Evolutionary conservation across 2,329 filamentous ascomycete genomes (phyloP).

Genomic region (Alternaria triticimaculans): DNA sequence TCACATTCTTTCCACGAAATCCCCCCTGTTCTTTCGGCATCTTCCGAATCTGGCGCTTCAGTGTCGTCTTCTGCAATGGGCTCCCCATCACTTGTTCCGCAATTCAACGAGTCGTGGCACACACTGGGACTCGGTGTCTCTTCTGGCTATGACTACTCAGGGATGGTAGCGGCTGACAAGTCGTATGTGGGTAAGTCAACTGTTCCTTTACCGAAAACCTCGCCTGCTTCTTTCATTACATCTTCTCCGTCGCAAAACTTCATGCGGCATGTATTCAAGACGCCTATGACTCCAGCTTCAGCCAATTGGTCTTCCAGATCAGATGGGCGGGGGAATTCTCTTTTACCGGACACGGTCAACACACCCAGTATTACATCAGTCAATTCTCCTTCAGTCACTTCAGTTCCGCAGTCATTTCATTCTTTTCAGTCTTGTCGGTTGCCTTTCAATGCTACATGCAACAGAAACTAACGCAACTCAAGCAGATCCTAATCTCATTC

Average conservation of each 20-base stretch:
- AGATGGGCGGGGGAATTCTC: slow-evolving; percentile 31
- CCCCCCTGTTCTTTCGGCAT: slow-evolving; percentile 55
- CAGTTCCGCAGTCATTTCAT: slow-evolving; percentile 13
- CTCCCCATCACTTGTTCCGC: slow-evolving; percentile 64
- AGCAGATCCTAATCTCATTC: slow-evolving; percentile 65
- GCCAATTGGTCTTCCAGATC: slow-evolving; percentile 43
- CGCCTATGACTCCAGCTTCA: slow-evolving; percentile 47
- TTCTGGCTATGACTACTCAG: slow-evolving; percentile 63
- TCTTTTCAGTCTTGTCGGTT: slow-evolving; percentile 50
- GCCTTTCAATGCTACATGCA: slow-evolving; percentile 20
- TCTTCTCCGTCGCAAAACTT: slow-evolving; percentile 21
- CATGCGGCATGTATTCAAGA: slow-evolving; percentile 38
- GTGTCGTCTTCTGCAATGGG: slow-evolving; percentile 59
- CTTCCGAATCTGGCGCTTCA: slow-evolving; percentile 60
- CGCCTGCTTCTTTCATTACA: slow-evolving; percentile 24
- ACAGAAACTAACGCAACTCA: slow-evolving; percentile 19
- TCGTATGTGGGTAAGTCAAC: slow-evolving; percentile 58
- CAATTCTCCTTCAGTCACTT: slow-evolving; percentile 2
- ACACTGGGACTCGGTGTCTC: slow-evolving; percentile 66
- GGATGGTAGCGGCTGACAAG: slow-evolving; percentile 56
- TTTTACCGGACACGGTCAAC: slow-evolving; percentile 37
- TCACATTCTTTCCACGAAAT: slow-evolving; percentile 56
- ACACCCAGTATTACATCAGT: slow-evolving; percentile 19
- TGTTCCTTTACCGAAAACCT: slow-evolving; percentile 43
- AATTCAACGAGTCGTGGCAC: slow-evolving; percentile 67